These are phyloP conservation scores for Russula vinacea DNA, from an alignment of 768 basidiomycete species.

Conservation along the genomic window DNA sequence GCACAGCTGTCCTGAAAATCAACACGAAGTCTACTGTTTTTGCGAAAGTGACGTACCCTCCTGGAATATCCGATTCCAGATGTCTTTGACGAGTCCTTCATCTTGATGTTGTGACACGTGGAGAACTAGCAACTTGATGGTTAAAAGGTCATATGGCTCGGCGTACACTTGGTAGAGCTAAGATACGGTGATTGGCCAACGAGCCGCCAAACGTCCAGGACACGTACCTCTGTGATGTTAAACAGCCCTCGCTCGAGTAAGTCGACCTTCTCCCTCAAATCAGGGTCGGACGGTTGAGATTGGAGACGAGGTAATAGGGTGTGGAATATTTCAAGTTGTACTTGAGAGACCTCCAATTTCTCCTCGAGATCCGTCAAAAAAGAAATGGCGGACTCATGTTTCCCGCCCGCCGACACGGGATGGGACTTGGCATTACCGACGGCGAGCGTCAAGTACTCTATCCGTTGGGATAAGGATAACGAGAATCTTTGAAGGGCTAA, in stretches of 20 bases:
- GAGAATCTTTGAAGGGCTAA: constrained; percentile 49
- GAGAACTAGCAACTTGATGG: constrained; percentile 83
- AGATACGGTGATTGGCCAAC: constrained; percentile 10
- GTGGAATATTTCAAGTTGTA: constrained; percentile 89
- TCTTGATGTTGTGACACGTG: constrained; percentile 93
- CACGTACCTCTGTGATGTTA: constrained; percentile 78
- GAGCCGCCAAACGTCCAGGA: constrained; percentile 4
- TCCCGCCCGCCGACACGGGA: constrained; percentile 69
- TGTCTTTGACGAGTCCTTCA: constrained; percentile 71
- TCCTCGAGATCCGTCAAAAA: constrained; percentile 96
- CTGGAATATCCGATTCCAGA: constrained; percentile 87
- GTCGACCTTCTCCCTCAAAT: constrained; percentile 60
- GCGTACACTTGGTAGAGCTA: constrained; percentile 90
- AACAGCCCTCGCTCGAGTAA: constrained; percentile 59
- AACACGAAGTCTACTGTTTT: constrained; percentile 5
- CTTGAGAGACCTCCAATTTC: constrained; percentile 93
- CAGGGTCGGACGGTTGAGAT: constrained; percentile 46
- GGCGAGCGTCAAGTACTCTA: constrained; percentile 92
- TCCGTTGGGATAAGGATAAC: constrained; percentile 63
- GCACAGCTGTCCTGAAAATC: constrained; percentile 44
- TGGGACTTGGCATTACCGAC: constrained; percentile 97
- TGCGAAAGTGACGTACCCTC: constrained; percentile 50
- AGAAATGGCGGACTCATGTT: constrained; percentile 87
- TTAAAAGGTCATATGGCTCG: constrained; percentile 76
- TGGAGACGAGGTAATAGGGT: constrained; percentile 57